Base-by-base conservation (phyloP, 352 stramenopile genomes). In the Phytophthora uliginosa region DNA sequence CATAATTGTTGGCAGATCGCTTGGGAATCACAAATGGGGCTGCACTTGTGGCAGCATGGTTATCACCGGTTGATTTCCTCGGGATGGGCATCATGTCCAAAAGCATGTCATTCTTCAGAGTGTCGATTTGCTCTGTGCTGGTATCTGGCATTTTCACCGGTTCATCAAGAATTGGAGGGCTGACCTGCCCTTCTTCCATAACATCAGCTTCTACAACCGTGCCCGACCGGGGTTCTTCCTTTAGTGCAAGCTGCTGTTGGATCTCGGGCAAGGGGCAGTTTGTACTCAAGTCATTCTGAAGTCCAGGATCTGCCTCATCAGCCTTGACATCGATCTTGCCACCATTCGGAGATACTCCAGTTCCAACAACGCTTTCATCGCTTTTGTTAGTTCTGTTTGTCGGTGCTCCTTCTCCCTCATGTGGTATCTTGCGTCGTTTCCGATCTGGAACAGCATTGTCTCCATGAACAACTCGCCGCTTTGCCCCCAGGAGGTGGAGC, bases 11-110 rank as follows among this genome's bases (percentile, higher is more conserved):
- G 38, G 38, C 38, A 62, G 52, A 59, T 33, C 52, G 48, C 47
- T 77, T 77, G 15, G 70, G 70, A 48, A 77, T 77, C 63, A 73
- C 59, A 57, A 77, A 77, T 1, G 70, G 60, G 24, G 28, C 20
- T 48, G 54, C 36, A 48, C 56, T 63, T 54, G 45, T 5, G 22
- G 9, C 38, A 31, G 24, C 18, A n/a, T 31, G 22, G 24, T 34
- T n/a, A 53, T 55, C 57, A 40, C 20, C 62, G 1, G 10, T 58
- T 50, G 33, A 24, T 50, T 69, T 76, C 42, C 69, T 69, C 34
- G 69, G 69, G 56, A 76, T 76, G 0, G 69, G 69, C 36, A 69
- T 42, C 48, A 64, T 64, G 33, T 76, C 69, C 51, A 76, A 36
- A 12, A 51, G n/a, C 26, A 56, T 15, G 7, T 63, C 55, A 18